Evolutionary conservation across 805 yeast species (phyloP).

Genomic region (Candida xiaguanensis): DNA sequence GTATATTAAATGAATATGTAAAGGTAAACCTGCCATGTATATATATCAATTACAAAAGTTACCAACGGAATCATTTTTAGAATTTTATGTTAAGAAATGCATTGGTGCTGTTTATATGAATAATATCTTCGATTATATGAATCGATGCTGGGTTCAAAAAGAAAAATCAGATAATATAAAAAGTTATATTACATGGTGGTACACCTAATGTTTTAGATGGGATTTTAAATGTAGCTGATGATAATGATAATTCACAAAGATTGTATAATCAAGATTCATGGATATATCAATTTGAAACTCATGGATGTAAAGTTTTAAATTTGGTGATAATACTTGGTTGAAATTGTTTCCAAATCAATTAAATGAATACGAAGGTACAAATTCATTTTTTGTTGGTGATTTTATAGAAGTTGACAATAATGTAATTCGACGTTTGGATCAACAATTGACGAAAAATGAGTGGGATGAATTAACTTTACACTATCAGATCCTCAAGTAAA

Average conservation of each 20-base stretch:
- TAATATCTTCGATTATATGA: too few species aligned
- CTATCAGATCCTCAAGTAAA: too few species aligned
- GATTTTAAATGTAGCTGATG: constrained; percentile 88
- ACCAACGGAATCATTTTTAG: too few species aligned
- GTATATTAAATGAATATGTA: too few species aligned
- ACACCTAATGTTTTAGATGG: constrained; percentile 95
- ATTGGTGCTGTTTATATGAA: too few species aligned
- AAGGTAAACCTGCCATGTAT: too few species aligned
- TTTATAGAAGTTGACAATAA: constrained; percentile 91
- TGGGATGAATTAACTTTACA: constrained; percentile 93
- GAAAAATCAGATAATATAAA: too few species aligned
- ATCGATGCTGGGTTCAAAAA: too few species aligned
- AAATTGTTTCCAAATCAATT: constrained; percentile 75
- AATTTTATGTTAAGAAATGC: too few species aligned
- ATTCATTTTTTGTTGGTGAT: constrained; percentile 92
- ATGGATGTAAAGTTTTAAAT: constrained; percentile 41
- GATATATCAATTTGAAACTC: constrained; percentile 61
- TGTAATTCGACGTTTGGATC: constrained; percentile 81
- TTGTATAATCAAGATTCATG: constrained; percentile 80
- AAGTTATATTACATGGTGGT: too few species aligned
- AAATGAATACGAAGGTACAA: constrained; percentile 73
- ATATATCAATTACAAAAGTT: too few species aligned
- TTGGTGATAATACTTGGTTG: constrained; percentile 98
- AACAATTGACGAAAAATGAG: constrained; percentile 43
- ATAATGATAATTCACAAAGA: constrained; percentile 67